phyloP scores from a whole-genome alignment of 192 early-diverging fungal genomes.

The Linnemannia zychae region DNA sequence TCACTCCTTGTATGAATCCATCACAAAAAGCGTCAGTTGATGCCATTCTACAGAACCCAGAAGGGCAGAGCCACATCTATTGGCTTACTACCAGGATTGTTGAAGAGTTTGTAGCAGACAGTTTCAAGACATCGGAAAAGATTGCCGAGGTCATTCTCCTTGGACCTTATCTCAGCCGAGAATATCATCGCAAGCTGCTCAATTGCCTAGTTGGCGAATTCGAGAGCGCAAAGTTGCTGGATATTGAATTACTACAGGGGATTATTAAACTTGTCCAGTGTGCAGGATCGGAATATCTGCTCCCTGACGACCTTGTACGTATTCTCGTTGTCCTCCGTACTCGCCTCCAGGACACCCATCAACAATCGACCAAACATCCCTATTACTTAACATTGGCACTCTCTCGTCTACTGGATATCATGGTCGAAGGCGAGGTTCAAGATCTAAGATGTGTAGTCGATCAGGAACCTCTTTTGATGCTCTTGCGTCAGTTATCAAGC shows the following conservation, averaged over 20 bases:
- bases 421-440: not conserved
- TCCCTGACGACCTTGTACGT: conserved; percentile 2
- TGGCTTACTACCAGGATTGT: not conserved
- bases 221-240: not conserved
- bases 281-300: not conserved
- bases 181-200: not conserved
- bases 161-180: not conserved
- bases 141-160: not conserved
- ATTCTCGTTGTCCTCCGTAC: not conserved
- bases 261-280: not conserved
- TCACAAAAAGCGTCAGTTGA: too few species aligned
- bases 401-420: not conserved
- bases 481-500: not conserved
- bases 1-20: too few species aligned
- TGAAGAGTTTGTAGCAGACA: not conserved
- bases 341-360: conserved; percentile 1
- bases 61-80: not conserved
- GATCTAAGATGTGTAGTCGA: not conserved
- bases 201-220: not conserved
- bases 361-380: not conserved
- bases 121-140: not conserved
- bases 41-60: not conserved
- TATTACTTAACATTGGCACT: not conserved
- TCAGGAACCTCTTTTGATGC: not conserved
- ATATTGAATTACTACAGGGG: not conserved